Evolutionary conservation across 2,329 filamentous ascomycete genomes (phyloP), one percentile per base, ranked within the genome.

Genomic region (Fusarium mundagurra): DNA sequence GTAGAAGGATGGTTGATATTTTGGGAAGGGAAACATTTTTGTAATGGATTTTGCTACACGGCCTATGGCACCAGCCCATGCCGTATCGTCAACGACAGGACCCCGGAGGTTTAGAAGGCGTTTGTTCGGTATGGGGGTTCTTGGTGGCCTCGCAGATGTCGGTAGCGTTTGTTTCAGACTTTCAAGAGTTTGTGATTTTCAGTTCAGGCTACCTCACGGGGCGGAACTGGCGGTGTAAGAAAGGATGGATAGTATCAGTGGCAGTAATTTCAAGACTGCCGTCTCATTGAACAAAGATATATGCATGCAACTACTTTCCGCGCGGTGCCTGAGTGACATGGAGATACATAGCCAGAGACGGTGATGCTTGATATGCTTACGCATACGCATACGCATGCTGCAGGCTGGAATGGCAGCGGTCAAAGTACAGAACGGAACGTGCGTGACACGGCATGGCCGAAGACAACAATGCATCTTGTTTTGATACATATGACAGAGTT

Each of bases 211-310:
- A 74, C 76, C 76, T 77, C 76, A 61, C 76, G 76, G 76, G 69
- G 75, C 67, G 58, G 63, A 71, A 77, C 76, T 76, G 72, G 72
- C 74, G 75, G 72, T 77, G 75, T 74, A 75, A 61, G 64, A 67
- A 73, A 54, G 58, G 58, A 73, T 50, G 60, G 47, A 76, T 64
- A 55, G 59, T 59, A 22, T 38, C 50, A 61, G 63, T 73, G 61
- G 63, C 64, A 76, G 66, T 73, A 69, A 54, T 71, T 71, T 73
- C 50, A 70, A 44, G 57, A 70, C 72, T 75, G 64, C 27, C 34
- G 24, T 61, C 48, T 64, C 68, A 59, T 74, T 61, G 45, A 74
- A 61, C 55, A 67, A 41, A 73, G 43, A 66, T 60, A 43, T 39
- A 59, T 59, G 48, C 43, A 55, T 44, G 36, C 27, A 70, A 20